Evolutionary conservation across 2,329 filamentous ascomycete genomes (phyloP).

Genomic region (Penicillium nordicum): DNA sequence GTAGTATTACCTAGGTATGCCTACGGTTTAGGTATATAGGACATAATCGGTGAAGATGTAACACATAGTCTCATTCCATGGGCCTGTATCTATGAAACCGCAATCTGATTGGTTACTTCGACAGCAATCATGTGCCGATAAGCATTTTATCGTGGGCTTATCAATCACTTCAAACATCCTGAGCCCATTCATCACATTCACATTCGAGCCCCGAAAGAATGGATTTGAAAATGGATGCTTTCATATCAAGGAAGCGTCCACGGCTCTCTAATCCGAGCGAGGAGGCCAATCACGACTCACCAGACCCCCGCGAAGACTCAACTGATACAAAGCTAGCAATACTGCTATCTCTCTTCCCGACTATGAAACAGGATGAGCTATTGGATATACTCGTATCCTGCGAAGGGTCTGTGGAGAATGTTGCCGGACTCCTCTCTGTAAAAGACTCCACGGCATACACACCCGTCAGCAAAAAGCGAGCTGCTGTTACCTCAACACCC

Average conservation of each 20-base stretch:
- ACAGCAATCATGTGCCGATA: slow-evolving; percentile 31
- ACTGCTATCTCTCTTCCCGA: slow-evolving; percentile 71
- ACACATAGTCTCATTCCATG: background rate
- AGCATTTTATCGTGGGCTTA: slow-evolving; percentile 11
- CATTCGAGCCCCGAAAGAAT: background rate
- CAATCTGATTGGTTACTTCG: slow-evolving; percentile 30
- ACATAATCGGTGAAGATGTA: background rate
- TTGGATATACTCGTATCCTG: slow-evolving; percentile 76
- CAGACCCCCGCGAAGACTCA: slow-evolving; percentile 60
- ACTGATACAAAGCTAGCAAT: slow-evolving; percentile 89
- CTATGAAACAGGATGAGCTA: slow-evolving; percentile 61
- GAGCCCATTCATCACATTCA: background rate
- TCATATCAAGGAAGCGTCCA: slow-evolving; percentile 37
- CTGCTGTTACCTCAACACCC: slow-evolving; percentile 35
- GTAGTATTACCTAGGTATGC: slow-evolving; percentile 47
- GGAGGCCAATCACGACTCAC: slow-evolving; percentile 8
- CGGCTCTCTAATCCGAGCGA: slow-evolving; percentile 17
- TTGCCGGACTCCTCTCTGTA: slow-evolving; percentile 55
- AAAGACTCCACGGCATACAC: slow-evolving; percentile 10
- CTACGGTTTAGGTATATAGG: too few species aligned
- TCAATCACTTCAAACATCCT: background rate
- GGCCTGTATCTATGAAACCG: background rate
- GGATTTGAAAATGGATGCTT: slow-evolving; percentile 37
- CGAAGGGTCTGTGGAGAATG: slow-evolving; percentile 69
- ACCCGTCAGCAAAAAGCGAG: slow-evolving; percentile 33